A percentile compares a stretch with the other conserved stretches of the same genome.
Evolutionary conservation across 352 stramenopile genomes (phyloP).

Genomic region (Pythium scleroteichum): DNA sequence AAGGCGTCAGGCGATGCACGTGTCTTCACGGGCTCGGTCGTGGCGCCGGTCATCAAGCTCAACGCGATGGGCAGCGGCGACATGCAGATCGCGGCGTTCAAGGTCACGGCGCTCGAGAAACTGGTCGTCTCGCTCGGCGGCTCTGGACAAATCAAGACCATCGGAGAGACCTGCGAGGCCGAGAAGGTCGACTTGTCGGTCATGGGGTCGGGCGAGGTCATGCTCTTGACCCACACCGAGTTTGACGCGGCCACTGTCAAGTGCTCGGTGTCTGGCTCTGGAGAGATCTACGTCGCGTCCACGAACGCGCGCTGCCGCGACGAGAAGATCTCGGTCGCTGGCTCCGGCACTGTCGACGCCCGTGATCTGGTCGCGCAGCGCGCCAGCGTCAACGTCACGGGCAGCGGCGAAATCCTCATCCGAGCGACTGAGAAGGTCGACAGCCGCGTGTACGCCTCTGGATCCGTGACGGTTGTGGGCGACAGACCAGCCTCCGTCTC

Average conservation of each 20-base stretch:
- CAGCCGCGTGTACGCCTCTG: conserved; percentile 19
- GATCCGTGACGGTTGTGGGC: conserved; percentile 21
- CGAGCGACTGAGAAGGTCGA: conserved; percentile 17
- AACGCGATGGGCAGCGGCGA: conserved; percentile 26
- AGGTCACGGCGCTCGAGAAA: conserved; percentile 1
- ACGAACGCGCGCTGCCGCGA: conserved; percentile 11
- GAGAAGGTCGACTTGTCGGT: conserved; percentile 16
- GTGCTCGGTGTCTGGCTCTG: conserved; percentile 25
- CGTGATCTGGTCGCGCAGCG: conserved; percentile 23
- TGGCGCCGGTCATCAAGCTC: conserved; percentile 10
- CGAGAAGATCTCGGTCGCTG: conserved; percentile 24
- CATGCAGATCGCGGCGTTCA: conserved; percentile 26
- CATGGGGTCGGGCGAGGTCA: conserved; percentile 29
- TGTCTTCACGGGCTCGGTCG: conserved; percentile 22
- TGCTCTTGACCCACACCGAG: conserved; percentile 22
- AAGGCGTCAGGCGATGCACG: conserved; percentile 21
- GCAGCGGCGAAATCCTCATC: conserved; percentile 27
- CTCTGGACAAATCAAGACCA: conserved; percentile 19
- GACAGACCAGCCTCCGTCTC: conserved; percentile 9
- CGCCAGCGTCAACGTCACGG: conserved; percentile 11
- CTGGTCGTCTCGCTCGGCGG: conserved; percentile 1
- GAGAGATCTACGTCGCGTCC: conserved; percentile 26
- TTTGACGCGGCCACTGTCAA: conserved; percentile 18
- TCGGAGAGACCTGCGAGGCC: conserved; percentile 19
- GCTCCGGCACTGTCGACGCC: conserved; percentile 28